Conservation (phyloP, 2,329 filamentous ascomycete species). For the Zarea fungicola region DNA sequence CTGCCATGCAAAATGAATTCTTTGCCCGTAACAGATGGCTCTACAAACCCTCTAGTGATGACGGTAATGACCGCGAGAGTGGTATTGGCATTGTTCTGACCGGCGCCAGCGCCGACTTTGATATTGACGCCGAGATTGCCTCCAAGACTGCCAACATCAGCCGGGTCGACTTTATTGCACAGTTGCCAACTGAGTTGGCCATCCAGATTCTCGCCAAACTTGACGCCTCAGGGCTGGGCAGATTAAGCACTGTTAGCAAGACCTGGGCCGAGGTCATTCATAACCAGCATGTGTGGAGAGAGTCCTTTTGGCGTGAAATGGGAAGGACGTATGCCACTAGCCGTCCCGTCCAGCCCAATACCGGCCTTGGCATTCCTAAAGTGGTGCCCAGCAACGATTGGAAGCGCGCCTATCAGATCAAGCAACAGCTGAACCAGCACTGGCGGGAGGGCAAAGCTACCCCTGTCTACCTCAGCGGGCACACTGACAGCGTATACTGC, state of each 20-base stretch:
- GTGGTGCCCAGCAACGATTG: conserved; percentile 65
- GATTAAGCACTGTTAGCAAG: conserved; percentile 45
- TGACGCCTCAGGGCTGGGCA: conserved; percentile 46
- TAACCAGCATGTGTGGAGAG: conserved; percentile 58
- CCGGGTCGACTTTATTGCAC: conserved; percentile 52
- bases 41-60: conserved; percentile 34
- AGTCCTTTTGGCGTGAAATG: conserved; percentile 58
- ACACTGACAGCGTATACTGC: conserved; percentile 95
- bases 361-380: conserved; percentile 52
- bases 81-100: conserved; percentile 58
- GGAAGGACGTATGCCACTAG: conserved; percentile 56
- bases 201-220: conserved; percentile 54
- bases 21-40: conserved; percentile 39
- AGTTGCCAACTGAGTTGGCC: conserved; percentile 52
- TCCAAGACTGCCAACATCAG: conserved; percentile 39
- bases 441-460: conserved; percentile 77
- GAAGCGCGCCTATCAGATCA: conserved; percentile 77
- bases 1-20: conserved; percentile 53
- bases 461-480: conserved; percentile 85
- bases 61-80: conserved; percentile 55
- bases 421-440: conserved; percentile 66
- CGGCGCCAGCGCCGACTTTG: conserved; percentile 33
- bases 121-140: conserved; percentile 29
- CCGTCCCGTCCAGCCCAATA: conserved; percentile 45
- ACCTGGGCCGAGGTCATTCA: conserved; percentile 42